Evolutionary conservation across 2,329 filamentous ascomycete genomes (phyloP), one percentile per base, ranked within the genome.

Genomic region (Aureobasidium sp.): DNA sequence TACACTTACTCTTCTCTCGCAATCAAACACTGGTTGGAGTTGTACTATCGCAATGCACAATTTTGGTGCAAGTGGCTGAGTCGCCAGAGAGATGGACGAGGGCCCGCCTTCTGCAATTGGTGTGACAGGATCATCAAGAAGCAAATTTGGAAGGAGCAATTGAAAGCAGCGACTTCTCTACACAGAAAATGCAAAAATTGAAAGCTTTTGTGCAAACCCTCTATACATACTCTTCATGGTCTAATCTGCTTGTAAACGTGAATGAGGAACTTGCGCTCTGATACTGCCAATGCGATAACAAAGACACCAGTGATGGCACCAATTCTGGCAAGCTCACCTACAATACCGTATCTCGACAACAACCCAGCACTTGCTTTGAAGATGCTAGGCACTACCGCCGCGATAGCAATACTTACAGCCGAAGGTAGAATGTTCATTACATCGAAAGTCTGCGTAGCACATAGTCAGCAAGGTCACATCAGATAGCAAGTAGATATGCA

Each of bases 311-410:
- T 75, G 41, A 78, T 64, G 5, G 51, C 66, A 7, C 74, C 76
- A 32, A 75, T 71, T 13, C 71, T 69, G 1, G 72, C 67, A 39
- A 80, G 65, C 59, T 80, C 75, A n/a, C 75, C 77, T 8, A 78
- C 27, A 8, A 77, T 57, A 0, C 77, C 77, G 64, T 76, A 76
- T 39, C 63, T 63, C 12, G 59, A 64, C 24, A 78, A 29, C 8
- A 68, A 20, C 4, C 64, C 66, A 15, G 64, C 67, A 24, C 69
- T 72, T 51, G 65, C 68, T 41, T 69, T 69, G 63, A 80, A 68
- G 63, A 78, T 27, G 15, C 69, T 67, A 20, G 75, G 73, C 13
- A 77, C 66, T 5, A 75, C 65, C 5, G 72, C 71, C 5, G 74
- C 73, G 32, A 65, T 68, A 20, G 73, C 76, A 10, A 75, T 68